These are phyloP conservation scores for Colletotrichum somersetense DNA, from an alignment of 2,329 filamentous ascomycete genomes.

Conservation along the genomic window DNA sequence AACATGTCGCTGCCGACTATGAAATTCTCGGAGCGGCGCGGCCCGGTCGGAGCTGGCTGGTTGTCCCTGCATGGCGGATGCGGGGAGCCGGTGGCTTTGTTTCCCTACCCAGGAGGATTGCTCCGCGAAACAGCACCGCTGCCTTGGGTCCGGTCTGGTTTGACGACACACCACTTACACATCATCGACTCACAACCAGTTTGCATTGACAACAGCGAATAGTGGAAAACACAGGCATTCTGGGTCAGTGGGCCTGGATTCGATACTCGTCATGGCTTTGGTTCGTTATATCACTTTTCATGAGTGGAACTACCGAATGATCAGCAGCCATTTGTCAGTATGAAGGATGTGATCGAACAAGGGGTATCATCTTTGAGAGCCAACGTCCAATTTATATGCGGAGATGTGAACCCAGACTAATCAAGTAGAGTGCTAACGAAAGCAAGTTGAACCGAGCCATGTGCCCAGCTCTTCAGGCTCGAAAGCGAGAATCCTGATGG, in stretches of 20 bases:
- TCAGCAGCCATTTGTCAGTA: not conserved
- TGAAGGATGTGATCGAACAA: not conserved
- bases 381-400: not conserved
- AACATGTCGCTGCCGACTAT: not conserved
- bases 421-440: not conserved
- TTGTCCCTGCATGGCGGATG: conserved; percentile 10
- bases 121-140: not conserved
- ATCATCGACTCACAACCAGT: not conserved
- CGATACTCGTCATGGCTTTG: not conserved
- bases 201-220: not conserved
- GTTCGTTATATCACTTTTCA: not conserved
- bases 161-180: not conserved
- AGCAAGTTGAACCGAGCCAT: not conserved
- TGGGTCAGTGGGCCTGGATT: no score
- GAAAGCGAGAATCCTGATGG: not conserved
- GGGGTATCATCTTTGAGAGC: not conserved
- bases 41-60: not conserved
- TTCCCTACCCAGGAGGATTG: not conserved
- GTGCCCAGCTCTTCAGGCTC: not conserved
- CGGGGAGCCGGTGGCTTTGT: not conserved
- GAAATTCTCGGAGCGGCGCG: not conserved
- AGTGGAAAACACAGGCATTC: not conserved
- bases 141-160: not conserved
- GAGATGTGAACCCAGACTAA: not conserved
- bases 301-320: no score